Percentiles rank a stretch among this genome's conserved stretches.
Evolutionary conservation across 139 green algal genomes (phyloP).

Genomic region (Coelastrella sp.): DNA sequence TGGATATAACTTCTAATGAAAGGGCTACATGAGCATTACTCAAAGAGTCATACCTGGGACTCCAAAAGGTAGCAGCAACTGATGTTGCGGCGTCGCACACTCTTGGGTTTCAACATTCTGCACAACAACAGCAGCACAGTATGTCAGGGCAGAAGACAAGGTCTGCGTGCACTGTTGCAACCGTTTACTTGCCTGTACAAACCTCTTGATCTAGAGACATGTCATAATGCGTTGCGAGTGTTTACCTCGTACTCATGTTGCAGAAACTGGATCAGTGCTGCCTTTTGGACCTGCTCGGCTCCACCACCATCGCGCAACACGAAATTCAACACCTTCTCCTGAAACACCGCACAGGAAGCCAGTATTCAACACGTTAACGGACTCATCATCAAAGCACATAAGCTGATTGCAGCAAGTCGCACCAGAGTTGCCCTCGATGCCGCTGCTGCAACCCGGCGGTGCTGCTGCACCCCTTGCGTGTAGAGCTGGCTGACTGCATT

Average conservation of each 20-base stretch:
- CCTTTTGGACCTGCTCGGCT: constrained; percentile 63
- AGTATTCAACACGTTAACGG: neutral
- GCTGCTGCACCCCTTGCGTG: constrained; percentile 66
- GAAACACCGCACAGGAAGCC: neutral
- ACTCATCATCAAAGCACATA: neutral
- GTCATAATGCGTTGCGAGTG: neutral
- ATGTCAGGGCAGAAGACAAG: too few relatives aligned
- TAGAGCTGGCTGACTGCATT: constrained; percentile 78
- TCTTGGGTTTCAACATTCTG: constrained; percentile 34
- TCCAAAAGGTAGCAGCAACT: constrained; percentile 39
- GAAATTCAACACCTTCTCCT: constrained; percentile 72
- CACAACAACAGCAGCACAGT: neutral
- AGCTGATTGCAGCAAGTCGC: constrained; percentile 9
- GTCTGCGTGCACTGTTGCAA: too few relatives aligned
- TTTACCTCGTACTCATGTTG: constrained; percentile 81
- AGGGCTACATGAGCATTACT: too few relatives aligned
- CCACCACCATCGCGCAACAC: constrained; percentile 65
- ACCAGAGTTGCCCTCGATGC: constrained; percentile 72
- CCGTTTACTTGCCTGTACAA: too few relatives aligned
- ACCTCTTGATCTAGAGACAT: neutral
- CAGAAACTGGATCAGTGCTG: constrained; percentile 70
- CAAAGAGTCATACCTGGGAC: neutral
- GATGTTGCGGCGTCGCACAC: neutral
- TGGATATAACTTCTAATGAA: too few relatives aligned
- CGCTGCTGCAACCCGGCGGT: constrained; percentile 57